Evolutionary conservation across 768 basidiomycete species (phyloP).

Genomic region (Calvatia gigantea): DNA sequence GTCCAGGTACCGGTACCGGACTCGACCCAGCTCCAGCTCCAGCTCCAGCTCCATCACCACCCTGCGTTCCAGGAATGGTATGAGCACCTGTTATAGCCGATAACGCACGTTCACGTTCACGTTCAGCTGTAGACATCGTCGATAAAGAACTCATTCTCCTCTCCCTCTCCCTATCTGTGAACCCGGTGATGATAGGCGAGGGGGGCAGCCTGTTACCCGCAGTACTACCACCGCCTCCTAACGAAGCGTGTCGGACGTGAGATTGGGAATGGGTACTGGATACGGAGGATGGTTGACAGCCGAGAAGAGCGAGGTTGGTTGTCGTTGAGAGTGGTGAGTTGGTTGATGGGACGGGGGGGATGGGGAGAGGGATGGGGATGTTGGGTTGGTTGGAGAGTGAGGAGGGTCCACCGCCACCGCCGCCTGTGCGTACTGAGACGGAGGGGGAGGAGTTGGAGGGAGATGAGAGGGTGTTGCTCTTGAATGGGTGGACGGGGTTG

Average conservation of each 20-base stretch:
- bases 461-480: slow-evolving; percentile 33
- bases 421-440: slow-evolving; percentile 27
- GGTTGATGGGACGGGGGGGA: neutral
- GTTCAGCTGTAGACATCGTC: neutral
- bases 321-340: neutral
- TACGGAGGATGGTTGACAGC: slow-evolving; percentile 4
- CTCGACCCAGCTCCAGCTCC: slow-evolving; percentile 17
- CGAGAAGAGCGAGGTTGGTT: neutral
- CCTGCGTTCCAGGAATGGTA: slow-evolving; percentile 14
- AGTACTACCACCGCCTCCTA: slow-evolving; percentile 14
- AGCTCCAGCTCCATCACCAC: slow-evolving; percentile 14
- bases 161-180: neutral
- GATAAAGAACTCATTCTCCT: slow-evolving; percentile 8
- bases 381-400: slow-evolving; percentile 6
- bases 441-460: slow-evolving; percentile 30
- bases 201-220: slow-evolving; percentile 21
- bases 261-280: slow-evolving; percentile 7
- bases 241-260: slow-evolving; percentile 18
- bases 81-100: slow-evolving; percentile 21
- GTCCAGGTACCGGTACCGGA: slow-evolving; percentile 18
- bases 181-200: slow-evolving; percentile 16
- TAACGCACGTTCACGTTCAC: slow-evolving; percentile 16
- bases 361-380: neutral
- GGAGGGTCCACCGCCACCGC: slow-evolving; percentile 3
- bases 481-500: slow-evolving; percentile 37